Conservation (phyloP, 805 yeast species). For the Pichia pseudocactophila region DNA sequence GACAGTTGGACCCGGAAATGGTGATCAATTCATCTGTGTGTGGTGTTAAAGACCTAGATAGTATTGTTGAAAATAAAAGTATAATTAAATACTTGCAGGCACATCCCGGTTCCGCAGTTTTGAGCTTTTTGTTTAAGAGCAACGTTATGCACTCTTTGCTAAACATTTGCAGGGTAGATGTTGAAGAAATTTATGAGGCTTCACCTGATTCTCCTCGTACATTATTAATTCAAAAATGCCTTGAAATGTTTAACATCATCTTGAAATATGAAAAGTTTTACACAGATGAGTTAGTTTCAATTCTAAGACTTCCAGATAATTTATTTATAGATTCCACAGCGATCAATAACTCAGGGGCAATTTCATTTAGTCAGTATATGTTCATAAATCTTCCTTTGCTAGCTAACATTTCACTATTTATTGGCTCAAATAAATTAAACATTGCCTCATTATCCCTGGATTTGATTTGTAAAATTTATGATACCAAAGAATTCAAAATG, state of each 20-base stretch:
- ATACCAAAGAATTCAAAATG: conserved; percentile 33
- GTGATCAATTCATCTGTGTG: conserved; percentile 44
- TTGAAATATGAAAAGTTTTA: conserved; percentile 52
- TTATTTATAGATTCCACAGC: conserved; percentile 32
- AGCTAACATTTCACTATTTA: conserved; percentile 66
- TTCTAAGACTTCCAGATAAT: conserved; percentile 35
- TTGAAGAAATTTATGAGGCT: conserved; percentile 43
- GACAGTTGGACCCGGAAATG: conserved; percentile 43
- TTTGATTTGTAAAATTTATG: conserved; percentile 42
- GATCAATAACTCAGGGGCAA: conserved; percentile 39
- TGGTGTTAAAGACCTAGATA: conserved; percentile 36
- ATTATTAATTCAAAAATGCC: conserved; percentile 30
- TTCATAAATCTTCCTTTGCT: conserved; percentile 62
- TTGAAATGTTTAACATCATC: conserved; percentile 37
- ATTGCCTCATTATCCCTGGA: conserved; percentile 47
- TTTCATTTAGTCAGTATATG: conserved; percentile 63
- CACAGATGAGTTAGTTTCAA: conserved; percentile 44
- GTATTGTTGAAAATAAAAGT: conserved; percentile 29
- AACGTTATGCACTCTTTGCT: conserved; percentile 50
- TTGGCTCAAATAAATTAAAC: conserved; percentile 44
- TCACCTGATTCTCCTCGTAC: conserved; percentile 27
- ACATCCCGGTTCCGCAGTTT: conserved; percentile 60
- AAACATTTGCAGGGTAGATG: conserved; percentile 46
- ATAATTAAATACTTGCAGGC: conserved; percentile 45
- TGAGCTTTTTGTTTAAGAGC: conserved; percentile 56